These are phyloP conservation scores for Saccharomycopsis guyanensis DNA, from an alignment of 805 yeast genomes.

Conservation along the genomic window DNA sequence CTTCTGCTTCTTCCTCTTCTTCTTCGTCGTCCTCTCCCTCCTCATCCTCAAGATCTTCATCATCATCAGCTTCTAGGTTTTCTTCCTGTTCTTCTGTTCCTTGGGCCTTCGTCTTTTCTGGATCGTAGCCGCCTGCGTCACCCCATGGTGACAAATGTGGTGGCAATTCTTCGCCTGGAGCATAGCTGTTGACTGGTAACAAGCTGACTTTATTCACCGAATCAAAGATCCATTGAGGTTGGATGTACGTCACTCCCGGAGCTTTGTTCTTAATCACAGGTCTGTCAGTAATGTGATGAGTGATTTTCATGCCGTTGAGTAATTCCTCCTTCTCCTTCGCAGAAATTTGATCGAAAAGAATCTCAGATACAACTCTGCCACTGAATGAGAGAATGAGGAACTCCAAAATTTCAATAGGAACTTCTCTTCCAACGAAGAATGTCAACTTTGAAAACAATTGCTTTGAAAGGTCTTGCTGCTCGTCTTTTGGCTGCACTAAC, in stretches of 20 bases:
- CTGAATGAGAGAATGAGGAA: slow-evolving; percentile 81
- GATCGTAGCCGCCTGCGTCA: slow-evolving; percentile 85
- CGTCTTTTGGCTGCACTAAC: slow-evolving; percentile 62
- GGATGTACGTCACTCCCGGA: slow-evolving; percentile 87
- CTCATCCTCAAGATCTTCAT: slow-evolving; percentile 38
- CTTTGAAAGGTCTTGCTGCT: slow-evolving; percentile 41
- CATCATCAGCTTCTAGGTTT: slow-evolving; percentile 39
- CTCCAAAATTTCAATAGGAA: slow-evolving; percentile 84
- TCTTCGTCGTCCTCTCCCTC: slow-evolving; percentile 45
- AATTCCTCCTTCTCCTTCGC: slow-evolving; percentile 45
- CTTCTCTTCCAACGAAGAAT: slow-evolving; percentile 92
- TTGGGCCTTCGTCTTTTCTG: slow-evolving; percentile 47
- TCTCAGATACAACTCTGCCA: slow-evolving; percentile 78
- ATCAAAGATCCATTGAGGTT: slow-evolving; percentile 98
- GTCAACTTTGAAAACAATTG: slow-evolving; percentile 64
- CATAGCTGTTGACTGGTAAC: slow-evolving; percentile 70
- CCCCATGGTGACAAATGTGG: slow-evolving; percentile 99
- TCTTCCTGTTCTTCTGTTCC: slow-evolving; percentile 33
- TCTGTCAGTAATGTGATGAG: slow-evolving; percentile 93
- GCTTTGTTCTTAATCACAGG: slow-evolving; percentile 72
- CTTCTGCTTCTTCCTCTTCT: slow-evolving; percentile 48
- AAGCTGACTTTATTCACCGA: slow-evolving; percentile 71
- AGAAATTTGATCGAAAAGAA: slow-evolving; percentile 63
- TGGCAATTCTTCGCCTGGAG: slow-evolving; percentile 92
- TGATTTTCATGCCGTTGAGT: slow-evolving; percentile 36